Evolutionary conservation across 176 grass and related monocot genomes (phyloP).

Genomic region (Cenchrus purpureus): DNA sequence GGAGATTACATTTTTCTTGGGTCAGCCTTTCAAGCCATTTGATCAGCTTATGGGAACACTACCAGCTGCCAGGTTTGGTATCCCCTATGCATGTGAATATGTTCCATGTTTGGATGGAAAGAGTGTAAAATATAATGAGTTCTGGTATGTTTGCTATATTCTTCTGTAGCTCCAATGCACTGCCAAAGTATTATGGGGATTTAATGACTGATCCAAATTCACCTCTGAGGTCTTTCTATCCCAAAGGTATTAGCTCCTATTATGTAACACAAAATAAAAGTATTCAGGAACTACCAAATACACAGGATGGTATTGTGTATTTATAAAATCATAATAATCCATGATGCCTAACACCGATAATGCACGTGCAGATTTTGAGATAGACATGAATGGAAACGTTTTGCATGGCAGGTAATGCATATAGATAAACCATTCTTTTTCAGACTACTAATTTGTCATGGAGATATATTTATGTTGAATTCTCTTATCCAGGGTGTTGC

Average conservation of each 20-base stretch:
- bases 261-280: background rate
- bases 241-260: constrained; percentile 66
- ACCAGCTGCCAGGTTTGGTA: constrained; percentile 84
- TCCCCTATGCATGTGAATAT: constrained; percentile 39
- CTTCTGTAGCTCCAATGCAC: constrained; percentile 82
- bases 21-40: constrained; percentile 99
- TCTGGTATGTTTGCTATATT: constrained; percentile 44
- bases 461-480: constrained; percentile 40
- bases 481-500: constrained; percentile 75
- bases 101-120: constrained; percentile 17
- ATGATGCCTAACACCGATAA: constrained; percentile 5
- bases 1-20: constrained; percentile 99
- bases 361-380: constrained; percentile 82
- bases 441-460: constrained; percentile 26
- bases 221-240: constrained; percentile 87
- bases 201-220: constrained; percentile 84
- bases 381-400: constrained; percentile 99
- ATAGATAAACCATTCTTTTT: constrained; percentile 24
- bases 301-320: constrained; percentile 15
- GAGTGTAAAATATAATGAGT: constrained; percentile 20
- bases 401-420: constrained; percentile 89
- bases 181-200: constrained; percentile 80
- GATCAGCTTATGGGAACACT: constrained; percentile 99
- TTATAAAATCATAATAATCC: constrained; percentile 28
- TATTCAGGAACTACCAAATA: constrained; percentile 10